A percentile compares a stretch with the other conserved stretches of the same genome.
phyloP scores from a whole-genome alignment of 768 basidiomycete species.

The Naganishia antarctica region DNA sequence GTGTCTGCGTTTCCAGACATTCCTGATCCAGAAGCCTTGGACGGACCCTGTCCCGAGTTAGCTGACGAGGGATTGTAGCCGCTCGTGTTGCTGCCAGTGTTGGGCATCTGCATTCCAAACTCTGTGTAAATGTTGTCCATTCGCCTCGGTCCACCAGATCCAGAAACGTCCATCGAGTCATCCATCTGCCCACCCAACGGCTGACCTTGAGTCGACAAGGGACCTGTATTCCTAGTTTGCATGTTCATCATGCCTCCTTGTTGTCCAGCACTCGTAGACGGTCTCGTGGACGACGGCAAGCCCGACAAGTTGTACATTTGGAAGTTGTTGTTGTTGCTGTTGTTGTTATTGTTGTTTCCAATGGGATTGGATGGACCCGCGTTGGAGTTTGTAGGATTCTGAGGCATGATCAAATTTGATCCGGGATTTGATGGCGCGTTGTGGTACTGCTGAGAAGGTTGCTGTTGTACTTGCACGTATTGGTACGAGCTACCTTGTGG shows the following conservation, averaged over 20 bases:
- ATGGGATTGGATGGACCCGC: background rate
- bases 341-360: background rate
- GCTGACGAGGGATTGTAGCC: background rate
- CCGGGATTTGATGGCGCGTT: background rate
- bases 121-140: conserved; percentile 3
- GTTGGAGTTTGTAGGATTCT: background rate
- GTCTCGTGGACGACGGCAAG: conserved; percentile 7
- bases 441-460: background rate
- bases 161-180: background rate
- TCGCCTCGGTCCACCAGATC: background rate
- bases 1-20: background rate
- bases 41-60: background rate
- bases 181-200: background rate
- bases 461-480: conserved; percentile 11
- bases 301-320: conserved; percentile 20
- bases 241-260: conserved; percentile 8
- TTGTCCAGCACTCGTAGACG: conserved; percentile 2
- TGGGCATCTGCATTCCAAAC: background rate
- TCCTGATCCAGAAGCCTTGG: background rate
- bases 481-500: background rate
- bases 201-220: background rate
- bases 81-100: background rate
- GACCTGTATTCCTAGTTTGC: background rate
- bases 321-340: background rate
- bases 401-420: background rate